These are phyloP conservation scores for Collybia nuda DNA, from an alignment of 768 basidiomycete genomes.

Conservation along the genomic window DNA sequence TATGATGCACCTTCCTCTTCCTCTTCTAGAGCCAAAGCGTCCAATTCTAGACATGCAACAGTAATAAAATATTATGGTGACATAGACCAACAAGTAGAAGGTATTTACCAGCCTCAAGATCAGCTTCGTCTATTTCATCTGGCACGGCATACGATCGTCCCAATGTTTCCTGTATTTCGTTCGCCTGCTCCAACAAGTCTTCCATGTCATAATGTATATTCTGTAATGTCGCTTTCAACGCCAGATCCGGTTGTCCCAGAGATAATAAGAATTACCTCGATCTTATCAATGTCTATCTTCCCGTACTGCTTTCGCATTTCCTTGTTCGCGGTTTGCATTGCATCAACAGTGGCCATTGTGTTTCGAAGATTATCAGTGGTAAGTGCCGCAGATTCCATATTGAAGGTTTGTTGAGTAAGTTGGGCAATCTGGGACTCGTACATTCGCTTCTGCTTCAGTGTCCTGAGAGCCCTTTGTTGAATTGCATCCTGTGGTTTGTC, in stretches of 20 bases:
- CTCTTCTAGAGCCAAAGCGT: conserved; percentile 88
- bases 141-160: conserved; percentile 95
- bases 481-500: conserved; percentile 67
- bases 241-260: background rate
- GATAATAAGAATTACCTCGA: conserved; percentile 67
- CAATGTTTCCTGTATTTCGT: conserved; percentile 95
- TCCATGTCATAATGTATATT: conserved; percentile 98
- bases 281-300: conserved; percentile 96
- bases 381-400: conserved; percentile 95
- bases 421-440: conserved; percentile 92
- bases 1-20: conserved; percentile 93
- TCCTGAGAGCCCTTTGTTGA: conserved; percentile 90
- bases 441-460: conserved; percentile 94
- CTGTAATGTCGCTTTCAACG: conserved; percentile 35
- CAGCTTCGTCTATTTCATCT: conserved; percentile 96
- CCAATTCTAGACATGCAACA: conserved; percentile 68
- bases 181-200: conserved; percentile 93
- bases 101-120: conserved; percentile 86
- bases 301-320: conserved; percentile 97
- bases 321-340: conserved; percentile 95
- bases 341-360: conserved; percentile 98
- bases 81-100: background rate
- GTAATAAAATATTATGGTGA: background rate
- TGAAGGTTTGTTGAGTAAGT: conserved; percentile 93
- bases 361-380: conserved; percentile 98